Evolutionary conservation across 768 basidiomycete genomes (phyloP).

Genomic region (Infundibulicybe gibba): DNA sequence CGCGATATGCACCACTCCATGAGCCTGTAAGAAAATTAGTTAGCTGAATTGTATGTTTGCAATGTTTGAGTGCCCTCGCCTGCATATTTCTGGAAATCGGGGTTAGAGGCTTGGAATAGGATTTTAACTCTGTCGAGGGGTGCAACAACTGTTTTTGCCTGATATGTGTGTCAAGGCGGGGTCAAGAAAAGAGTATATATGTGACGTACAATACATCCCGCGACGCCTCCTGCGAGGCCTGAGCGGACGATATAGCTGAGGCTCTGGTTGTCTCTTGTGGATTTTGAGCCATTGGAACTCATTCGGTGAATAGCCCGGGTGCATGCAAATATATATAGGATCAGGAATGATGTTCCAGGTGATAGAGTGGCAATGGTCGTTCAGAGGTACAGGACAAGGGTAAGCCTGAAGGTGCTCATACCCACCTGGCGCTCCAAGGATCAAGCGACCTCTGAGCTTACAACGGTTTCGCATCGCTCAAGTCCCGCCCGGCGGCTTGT

Average conservation of each 20-base stretch:
- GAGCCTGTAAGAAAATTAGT: conserved; percentile 49
- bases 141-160: conserved; percentile 95
- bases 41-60: too few relatives aligned
- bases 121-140: conserved; percentile 98
- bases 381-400: too few relatives aligned
- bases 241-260: conserved; percentile 69
- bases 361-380: too few relatives aligned
- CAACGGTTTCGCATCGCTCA: too few relatives aligned
- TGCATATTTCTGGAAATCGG: conserved; percentile 90
- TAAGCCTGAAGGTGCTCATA: too few relatives aligned
- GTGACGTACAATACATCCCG: conserved; percentile 83
- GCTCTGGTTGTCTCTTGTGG: conserved; percentile 48
- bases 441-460: too few relatives aligned
- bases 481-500: neutral
- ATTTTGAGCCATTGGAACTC: conserved; percentile 53
- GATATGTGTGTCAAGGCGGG: conserved; percentile 1
- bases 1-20: conserved; percentile 81
- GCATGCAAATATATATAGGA: conserved; percentile 24
- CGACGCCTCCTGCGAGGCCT: conserved; percentile 89
- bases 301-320: conserved; percentile 38
- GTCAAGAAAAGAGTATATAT: conserved; percentile 3
- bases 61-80: conserved; percentile 43
- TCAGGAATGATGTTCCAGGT: too few relatives aligned
- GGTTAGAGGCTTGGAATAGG: conserved; percentile 95
- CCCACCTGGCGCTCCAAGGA: too few relatives aligned